phyloP scores from a whole-genome alignment of 805 yeast species.

The Danielia reshetovae region DNA sequence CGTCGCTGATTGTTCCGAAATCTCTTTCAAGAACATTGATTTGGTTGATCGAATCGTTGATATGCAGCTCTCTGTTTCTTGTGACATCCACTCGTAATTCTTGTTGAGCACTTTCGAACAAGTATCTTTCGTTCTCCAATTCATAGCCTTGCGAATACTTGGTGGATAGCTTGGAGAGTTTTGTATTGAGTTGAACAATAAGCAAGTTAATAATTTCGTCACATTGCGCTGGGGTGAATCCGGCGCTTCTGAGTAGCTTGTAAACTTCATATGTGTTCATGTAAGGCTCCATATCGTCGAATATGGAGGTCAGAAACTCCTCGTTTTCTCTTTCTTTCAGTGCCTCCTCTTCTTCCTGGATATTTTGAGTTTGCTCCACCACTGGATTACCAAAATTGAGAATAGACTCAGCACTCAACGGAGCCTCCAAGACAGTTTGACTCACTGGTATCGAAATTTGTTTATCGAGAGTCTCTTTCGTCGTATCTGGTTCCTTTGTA shows the following conservation, averaged over 20 bases:
- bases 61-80: constrained; percentile 63
- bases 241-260: constrained; percentile 48
- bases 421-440: no score
- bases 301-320: constrained; percentile 58
- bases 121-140: constrained; percentile 79
- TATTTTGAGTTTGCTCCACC: no score
- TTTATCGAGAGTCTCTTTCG: no score
- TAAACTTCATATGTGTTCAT: constrained; percentile 50
- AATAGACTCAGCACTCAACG: no score
- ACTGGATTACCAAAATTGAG: no score
- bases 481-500: no score
- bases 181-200: constrained; percentile 39
- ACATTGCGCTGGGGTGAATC: constrained; percentile 60
- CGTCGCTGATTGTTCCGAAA: constrained; percentile 70
- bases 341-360: no score
- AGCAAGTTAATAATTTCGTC: constrained; percentile 52
- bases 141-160: constrained; percentile 57
- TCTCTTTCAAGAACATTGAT: constrained; percentile 69
- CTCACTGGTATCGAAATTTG: no score
- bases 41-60: constrained; percentile 62
- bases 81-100: constrained; percentile 79
- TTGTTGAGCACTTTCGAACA: constrained; percentile 89
- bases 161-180: constrained; percentile 39
- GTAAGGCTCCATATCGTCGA: constrained; percentile 42
- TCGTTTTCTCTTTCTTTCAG: constrained; percentile 12